Percentiles rank a stretch among this genome's conserved stretches.
Conservation (phyloP, 352 stramenopile genomes). For the Globisporangium okanoganense region DNA sequence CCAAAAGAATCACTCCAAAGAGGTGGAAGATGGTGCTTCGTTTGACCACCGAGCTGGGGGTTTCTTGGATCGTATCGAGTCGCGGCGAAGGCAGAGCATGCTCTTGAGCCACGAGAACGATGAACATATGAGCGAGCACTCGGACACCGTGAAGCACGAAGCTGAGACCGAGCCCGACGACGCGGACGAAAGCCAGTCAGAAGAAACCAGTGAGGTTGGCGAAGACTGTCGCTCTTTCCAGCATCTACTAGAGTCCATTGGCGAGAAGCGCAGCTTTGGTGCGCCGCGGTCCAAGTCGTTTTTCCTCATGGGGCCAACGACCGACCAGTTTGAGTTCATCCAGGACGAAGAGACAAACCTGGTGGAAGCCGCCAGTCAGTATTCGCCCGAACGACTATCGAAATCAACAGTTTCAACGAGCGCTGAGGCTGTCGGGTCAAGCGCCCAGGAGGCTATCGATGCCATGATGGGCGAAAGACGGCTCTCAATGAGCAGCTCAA, state of each 20-base stretch:
- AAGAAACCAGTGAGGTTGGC: not conserved
- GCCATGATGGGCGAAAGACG: not conserved
- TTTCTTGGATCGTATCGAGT: not conserved
- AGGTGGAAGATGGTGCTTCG: not conserved
- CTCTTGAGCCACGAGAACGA: not conserved
- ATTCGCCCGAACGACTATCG: conserved; percentile 1
- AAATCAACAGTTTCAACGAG: not conserved
- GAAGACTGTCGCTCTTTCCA: conserved; percentile 38
- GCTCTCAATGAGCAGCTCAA: not conserved
- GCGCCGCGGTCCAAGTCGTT: conserved; percentile 12
- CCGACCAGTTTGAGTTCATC: conserved; percentile 14
- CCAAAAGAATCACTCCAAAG: not conserved
- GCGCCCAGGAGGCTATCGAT: conserved; percentile 1
- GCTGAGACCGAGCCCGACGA: not conserved
- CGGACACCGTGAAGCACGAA: not conserved
- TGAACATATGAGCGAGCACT: not conserved
- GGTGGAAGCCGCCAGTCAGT: not conserved
- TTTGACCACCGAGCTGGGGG: not conserved
- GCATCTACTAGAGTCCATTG: conserved; percentile 39
- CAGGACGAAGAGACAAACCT: conserved; percentile 16
- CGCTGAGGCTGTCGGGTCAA: not conserved
- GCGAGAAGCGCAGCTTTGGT: conserved; percentile 9
- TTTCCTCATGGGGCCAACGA: conserved; percentile 13
- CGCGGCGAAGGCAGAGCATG: not conserved
- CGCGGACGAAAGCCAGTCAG: not conserved